Evolutionary conservation across 2,329 filamentous ascomycete genomes (phyloP).

Genomic region (Mycosphaerella sp.): DNA sequence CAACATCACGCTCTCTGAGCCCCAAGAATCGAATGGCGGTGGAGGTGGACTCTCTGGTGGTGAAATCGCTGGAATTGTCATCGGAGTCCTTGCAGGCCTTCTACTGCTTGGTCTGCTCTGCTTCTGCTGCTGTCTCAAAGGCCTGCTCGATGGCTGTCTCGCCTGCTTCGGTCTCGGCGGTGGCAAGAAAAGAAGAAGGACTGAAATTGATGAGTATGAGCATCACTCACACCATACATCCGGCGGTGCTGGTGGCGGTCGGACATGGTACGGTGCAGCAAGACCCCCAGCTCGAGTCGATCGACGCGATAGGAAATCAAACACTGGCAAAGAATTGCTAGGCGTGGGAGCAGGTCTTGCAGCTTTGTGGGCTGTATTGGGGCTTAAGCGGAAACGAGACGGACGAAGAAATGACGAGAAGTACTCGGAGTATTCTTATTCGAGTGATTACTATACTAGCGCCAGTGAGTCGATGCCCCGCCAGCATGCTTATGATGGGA

Average conservation of each 20-base stretch:
- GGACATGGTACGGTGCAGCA: slow-evolving; percentile 43
- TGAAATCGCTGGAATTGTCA: slow-evolving; percentile 75
- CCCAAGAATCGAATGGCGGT: slow-evolving; percentile 22
- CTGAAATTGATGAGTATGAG: slow-evolving; percentile 56
- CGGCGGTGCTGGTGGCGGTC: slow-evolving; percentile 39
- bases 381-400: slow-evolving; percentile 42
- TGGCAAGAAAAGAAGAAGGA: slow-evolving; percentile 43
- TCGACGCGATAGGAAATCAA: slow-evolving; percentile 35
- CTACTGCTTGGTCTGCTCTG: slow-evolving; percentile 63
- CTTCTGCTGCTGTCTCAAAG: slow-evolving; percentile 62
- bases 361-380: slow-evolving; percentile 41
- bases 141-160: slow-evolving; percentile 50
- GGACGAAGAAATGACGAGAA: slow-evolving; percentile 38
- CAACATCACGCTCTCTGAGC: slow-evolving; percentile 37
- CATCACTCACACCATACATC: slow-evolving; percentile 55
- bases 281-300: slow-evolving; percentile 30
- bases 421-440: slow-evolving; percentile 37
- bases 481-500: no score
- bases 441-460: slow-evolving; percentile 44
- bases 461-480: slow-evolving; percentile 39
- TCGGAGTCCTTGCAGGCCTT: slow-evolving; percentile 64
- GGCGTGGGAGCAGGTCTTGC: slow-evolving; percentile 41
- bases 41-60: slow-evolving; percentile 55
- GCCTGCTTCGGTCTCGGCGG: slow-evolving; percentile 56
- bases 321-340: slow-evolving; percentile 30